Base-by-base conservation (phyloP, 2,329 filamentous ascomycete species). In the Gaeumannomyces sp. region DNA sequence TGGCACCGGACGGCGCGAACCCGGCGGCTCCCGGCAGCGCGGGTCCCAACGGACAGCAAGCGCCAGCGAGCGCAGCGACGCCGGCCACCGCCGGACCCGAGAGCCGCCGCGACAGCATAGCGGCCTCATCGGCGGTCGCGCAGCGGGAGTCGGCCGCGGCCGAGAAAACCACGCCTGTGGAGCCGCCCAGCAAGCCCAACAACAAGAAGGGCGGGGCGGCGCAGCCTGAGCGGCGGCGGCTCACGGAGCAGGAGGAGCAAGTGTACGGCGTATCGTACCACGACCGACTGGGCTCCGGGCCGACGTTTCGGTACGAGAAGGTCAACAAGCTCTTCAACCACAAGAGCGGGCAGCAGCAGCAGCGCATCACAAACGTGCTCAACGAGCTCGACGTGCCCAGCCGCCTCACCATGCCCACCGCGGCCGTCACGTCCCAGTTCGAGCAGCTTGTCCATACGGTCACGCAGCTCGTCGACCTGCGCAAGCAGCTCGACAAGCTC, bases 291-390 rank as follows among this genome's bases (percentile, higher is more conserved):
- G 88, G 89, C 1, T 90, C 89, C 11, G 94, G 95, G 8, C 91
- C 97, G 50, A 89, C 91, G 19, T 98, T 98, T 83, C 91, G 94
- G 16, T 92, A 92, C 33, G 91, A 94, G 71, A 89, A 87, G 74
- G 85, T 94, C 66, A 88, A 89, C 70, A 93, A 93, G 75, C 85
- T 92, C 29, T 89, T 92, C 65, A 87, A 88, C 53, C 89, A 89
- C 68, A 93, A 93, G 78, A 89, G 85, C 22, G 86, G 89, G 64
- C 85, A 90, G 67, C 90, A 93, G 73, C 91, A 91, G 69, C 77
- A 86, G 67, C 90, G 91, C 68, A 93, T 95, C 68, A 86, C 83
- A 19, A 89, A 89, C 64, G 87, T 88, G 5, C 84, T 95, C 29
- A 82, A 81, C 58, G 89, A 93, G 74, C 79, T 94, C 8, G 88